phyloP scores from a whole-genome alignment of 768 basidiomycete species.

The Russula earlei region DNA sequence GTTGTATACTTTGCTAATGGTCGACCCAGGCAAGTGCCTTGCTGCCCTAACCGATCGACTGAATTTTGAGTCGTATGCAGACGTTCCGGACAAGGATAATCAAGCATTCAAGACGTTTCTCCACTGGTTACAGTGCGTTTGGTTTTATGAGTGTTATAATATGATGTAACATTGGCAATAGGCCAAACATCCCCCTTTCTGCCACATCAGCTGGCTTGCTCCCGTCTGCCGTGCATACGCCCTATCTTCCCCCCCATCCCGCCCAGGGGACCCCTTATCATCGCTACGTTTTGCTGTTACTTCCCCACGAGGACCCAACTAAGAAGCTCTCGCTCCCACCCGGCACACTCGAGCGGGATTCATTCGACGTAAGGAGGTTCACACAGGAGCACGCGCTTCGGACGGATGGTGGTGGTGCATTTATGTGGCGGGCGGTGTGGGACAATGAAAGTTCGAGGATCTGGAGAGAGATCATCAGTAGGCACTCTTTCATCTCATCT shows the following conservation, averaged over 20 bases:
- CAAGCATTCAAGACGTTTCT: constrained; percentile 62
- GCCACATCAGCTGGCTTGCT: constrained; percentile 36
- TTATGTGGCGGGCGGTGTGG: constrained; percentile 83
- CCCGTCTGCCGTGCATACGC: constrained; percentile 46
- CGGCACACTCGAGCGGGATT: constrained; percentile 32
- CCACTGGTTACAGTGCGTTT: constrained; percentile 72
- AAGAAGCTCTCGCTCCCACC: constrained; percentile 24
- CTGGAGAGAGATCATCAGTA: constrained; percentile 58
- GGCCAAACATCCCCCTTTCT: constrained; percentile 76
- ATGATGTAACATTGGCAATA: constrained; percentile 25
- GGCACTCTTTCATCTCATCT: constrained; percentile 28
- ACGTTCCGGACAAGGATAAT: constrained; percentile 69
- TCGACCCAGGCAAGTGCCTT: constrained; percentile 62
- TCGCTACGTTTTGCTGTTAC: constrained; percentile 71
- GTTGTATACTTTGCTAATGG: constrained; percentile 79
- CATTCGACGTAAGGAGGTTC: constrained; percentile 64
- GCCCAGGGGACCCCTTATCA: constrained; percentile 85
- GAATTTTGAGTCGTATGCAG: constrained; percentile 29
- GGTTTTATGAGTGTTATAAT: constrained; percentile 12
- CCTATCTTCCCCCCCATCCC: constrained; percentile 87
- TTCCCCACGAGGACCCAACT: constrained; percentile 49
- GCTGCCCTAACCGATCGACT: neutral
- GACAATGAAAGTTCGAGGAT: constrained; percentile 53
- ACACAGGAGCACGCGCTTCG: constrained; percentile 44
- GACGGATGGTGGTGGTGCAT: constrained; percentile 55